phyloP scores from a whole-genome alignment of 192 early-diverging fungal genomes.

The Oehlia diaphana region DNA sequence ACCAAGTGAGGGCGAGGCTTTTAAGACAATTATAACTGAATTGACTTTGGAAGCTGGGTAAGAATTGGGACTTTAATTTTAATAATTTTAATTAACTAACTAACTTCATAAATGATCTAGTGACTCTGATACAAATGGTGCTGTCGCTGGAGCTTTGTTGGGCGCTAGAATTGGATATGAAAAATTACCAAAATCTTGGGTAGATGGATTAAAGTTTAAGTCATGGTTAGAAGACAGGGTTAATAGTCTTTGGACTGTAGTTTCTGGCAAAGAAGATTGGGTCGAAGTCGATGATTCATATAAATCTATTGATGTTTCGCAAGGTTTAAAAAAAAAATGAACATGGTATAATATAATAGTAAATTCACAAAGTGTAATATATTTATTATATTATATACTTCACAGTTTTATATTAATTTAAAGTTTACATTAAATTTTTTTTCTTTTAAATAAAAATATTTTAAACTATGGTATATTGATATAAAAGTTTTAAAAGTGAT shows the following conservation, averaged over 20 bases:
- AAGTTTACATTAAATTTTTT: no score
- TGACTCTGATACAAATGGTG: slow-evolving; percentile 58
- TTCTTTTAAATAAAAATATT: no score
- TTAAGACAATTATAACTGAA: slow-evolving; percentile 47
- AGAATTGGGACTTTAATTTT: not conserved
- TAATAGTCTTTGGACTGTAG: slow-evolving; percentile 25
- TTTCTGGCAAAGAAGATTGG: not conserved
- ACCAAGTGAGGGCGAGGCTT: slow-evolving; percentile 31
- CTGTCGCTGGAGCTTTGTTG: slow-evolving; percentile 53
- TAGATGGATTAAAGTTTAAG: slow-evolving; percentile 39
- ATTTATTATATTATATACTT: no score
- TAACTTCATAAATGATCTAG: slow-evolving; percentile 39
- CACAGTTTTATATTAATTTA: no score
- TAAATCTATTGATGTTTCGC: not conserved
- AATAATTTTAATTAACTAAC: not conserved
- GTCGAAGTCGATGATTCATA: not conserved
- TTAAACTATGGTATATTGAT: no score
- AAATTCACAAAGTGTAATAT: no score
- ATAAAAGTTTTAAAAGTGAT: not conserved
- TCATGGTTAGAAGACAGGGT: slow-evolving; percentile 35
- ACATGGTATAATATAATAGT: no score
- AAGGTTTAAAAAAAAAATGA: not conserved
- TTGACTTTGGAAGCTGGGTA: slow-evolving; percentile 55
- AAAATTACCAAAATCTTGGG: slow-evolving; percentile 49
- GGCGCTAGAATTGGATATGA: slow-evolving; percentile 48